Conservation (phyloP, 2,329 filamentous ascomycete species). For the Helminthosporium solani region DNA sequence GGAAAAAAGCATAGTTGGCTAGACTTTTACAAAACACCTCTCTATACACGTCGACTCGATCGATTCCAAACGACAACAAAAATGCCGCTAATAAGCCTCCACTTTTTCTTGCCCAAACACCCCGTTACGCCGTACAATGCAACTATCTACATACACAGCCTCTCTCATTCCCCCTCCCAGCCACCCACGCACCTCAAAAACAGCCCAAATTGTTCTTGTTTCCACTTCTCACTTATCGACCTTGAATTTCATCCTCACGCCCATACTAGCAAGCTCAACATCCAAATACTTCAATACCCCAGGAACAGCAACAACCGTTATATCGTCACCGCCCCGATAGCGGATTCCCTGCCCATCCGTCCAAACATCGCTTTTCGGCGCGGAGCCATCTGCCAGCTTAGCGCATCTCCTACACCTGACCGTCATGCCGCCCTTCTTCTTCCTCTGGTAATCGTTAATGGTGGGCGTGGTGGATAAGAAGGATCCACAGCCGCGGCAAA, state of each 20-base stretch:
- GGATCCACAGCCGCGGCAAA: conserved; percentile 84
- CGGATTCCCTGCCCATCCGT: conserved; percentile 83
- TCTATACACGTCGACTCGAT: no score
- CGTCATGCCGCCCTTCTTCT: conserved; percentile 63
- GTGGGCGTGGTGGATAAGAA: conserved; percentile 87
- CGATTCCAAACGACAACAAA: not conserved
- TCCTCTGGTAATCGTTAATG: conserved; percentile 57
- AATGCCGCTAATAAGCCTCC: not conserved
- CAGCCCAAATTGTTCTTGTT: no score
- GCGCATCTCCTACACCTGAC: conserved; percentile 82
- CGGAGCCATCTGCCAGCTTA: conserved; percentile 47
- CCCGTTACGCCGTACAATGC: not conserved
- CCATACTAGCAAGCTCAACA: conserved; percentile 95
- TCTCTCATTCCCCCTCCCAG: not conserved
- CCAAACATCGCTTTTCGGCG: conserved; percentile 73
- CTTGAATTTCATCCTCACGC: conserved; percentile 89
- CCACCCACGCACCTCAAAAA: not conserved
- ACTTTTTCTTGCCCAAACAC: not conserved
- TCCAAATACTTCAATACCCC: conserved; percentile 91
- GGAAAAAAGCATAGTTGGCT: no score
- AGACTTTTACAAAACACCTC: no score
- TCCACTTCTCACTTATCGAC: conserved; percentile 61
- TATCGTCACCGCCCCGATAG: conserved; percentile 86
- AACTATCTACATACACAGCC: not conserved
- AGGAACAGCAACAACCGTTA: conserved; percentile 87